phyloP scores from a whole-genome alignment of 768 basidiomycete species.

The Collybia sp. region DNA sequence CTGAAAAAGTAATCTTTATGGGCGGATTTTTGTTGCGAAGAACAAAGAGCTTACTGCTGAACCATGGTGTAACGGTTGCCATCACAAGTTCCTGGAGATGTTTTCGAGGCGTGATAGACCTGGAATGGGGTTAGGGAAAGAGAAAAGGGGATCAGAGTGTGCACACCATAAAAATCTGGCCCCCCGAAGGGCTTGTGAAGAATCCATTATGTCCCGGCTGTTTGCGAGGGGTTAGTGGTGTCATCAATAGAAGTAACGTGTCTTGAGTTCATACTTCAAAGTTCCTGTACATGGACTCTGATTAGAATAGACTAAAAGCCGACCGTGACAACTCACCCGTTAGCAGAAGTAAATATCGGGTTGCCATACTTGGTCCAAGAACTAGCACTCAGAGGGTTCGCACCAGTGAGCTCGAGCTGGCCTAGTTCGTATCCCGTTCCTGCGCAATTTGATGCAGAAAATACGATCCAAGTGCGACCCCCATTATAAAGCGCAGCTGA shows the following conservation, averaged over 20 bases:
- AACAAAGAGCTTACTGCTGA: slow-evolving; percentile 11
- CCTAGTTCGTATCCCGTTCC: slow-evolving; percentile 26
- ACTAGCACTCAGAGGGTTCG: slow-evolving; percentile 22
- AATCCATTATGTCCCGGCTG: slow-evolving; percentile 32
- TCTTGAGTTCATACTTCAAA: slow-evolving; percentile 6
- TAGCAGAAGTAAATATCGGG: slow-evolving; percentile 23
- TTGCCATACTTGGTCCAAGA: slow-evolving; percentile 25
- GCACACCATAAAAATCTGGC: slow-evolving; percentile 17
- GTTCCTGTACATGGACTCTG: slow-evolving; percentile 3
- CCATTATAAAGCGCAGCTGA: slow-evolving; percentile 22
- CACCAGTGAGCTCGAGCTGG: slow-evolving; percentile 23
- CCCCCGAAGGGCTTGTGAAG: slow-evolving; percentile 23
- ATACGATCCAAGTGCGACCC: slow-evolving; percentile 25
- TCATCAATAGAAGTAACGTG: no score
- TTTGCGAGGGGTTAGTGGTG: not conserved
- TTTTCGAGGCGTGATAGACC: slow-evolving; percentile 18
- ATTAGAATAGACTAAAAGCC: not conserved
- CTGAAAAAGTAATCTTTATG: slow-evolving; percentile 1
- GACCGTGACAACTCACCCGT: slow-evolving; percentile 16
- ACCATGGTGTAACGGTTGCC: slow-evolving; percentile 19
- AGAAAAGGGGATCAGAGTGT: not conserved
- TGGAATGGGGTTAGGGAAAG: not conserved
- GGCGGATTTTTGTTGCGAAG: not conserved
- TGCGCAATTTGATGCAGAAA: slow-evolving; percentile 25
- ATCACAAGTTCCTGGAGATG: slow-evolving; percentile 19